phyloP scores from a whole-genome alignment of 148 eudicot genomes.

The Mesembryanthemum crystallinum region DNA sequence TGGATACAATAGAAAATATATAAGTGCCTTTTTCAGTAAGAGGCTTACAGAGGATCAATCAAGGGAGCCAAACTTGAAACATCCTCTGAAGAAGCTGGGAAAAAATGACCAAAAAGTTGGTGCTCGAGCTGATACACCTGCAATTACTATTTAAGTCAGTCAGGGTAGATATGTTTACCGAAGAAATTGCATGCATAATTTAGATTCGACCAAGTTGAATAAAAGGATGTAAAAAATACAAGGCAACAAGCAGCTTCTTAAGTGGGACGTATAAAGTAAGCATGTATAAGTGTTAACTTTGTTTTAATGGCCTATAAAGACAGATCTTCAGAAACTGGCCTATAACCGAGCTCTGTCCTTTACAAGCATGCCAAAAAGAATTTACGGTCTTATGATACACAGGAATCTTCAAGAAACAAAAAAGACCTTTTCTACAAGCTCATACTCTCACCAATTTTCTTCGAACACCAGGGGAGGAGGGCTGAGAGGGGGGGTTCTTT shows the following conservation, averaged over 20 bases:
- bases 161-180: background rate
- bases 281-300: background rate
- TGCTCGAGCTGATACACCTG: constrained; percentile 97
- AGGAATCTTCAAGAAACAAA: too few relatives aligned
- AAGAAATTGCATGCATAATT: background rate
- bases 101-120: constrained; percentile 94
- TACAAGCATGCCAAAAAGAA: background rate
- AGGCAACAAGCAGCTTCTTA: background rate
- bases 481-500: too few relatives aligned
- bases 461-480: too few relatives aligned
- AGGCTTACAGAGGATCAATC: constrained; percentile 90
- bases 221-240: background rate
- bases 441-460: too few relatives aligned
- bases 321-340: background rate
- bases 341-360: background rate
- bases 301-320: background rate
- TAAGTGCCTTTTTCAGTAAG: constrained; percentile 4
- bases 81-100: constrained; percentile 91
- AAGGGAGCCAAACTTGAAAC: constrained; percentile 87
- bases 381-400: background rate
- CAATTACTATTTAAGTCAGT: constrained; percentile 19
- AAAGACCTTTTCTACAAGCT: too few relatives aligned
- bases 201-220: background rate
- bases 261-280: background rate
- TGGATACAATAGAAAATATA: constrained; percentile 5